phyloP scores from a whole-genome alignment of 2,329 filamentous ascomycete genomes.

The Fusarium longipes region DNA sequence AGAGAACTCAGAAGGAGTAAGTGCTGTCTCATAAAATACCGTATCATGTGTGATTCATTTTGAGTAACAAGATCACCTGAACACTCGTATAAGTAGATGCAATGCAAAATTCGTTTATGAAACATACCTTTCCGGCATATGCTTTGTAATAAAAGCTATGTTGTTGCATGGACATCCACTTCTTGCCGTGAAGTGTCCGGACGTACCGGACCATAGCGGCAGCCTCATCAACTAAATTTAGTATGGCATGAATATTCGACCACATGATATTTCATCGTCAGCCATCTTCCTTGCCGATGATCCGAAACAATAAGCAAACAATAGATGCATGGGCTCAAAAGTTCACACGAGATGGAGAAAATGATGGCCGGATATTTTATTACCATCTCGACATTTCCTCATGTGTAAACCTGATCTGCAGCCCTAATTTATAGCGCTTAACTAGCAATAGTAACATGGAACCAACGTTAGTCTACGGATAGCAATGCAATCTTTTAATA shows the following conservation, averaged over 20 bases:
- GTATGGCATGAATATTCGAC: background rate
- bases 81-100: background rate
- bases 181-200: background rate
- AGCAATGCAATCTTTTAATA: no score
- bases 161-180: background rate
- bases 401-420: background rate
- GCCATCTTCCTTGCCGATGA: background rate
- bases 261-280: background rate
- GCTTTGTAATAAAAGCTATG: no score
- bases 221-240: constrained; percentile 13
- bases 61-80: background rate
- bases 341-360: no score
- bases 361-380: background rate
- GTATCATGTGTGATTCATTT: background rate
- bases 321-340: background rate
- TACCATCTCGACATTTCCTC: background rate
- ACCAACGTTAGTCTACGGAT: background rate
- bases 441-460: background rate
- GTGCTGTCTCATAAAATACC: background rate
- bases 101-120: background rate
- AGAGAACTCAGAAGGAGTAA: background rate
- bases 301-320: background rate
- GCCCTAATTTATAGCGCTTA: background rate
- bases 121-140: background rate
- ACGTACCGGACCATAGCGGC: background rate